Percentiles rank a stretch among this genome's conserved stretches.
Evolutionary conservation across 2,329 filamentous ascomycete genomes (phyloP).

Genomic region (Aspergillus eucalypticola): DNA sequence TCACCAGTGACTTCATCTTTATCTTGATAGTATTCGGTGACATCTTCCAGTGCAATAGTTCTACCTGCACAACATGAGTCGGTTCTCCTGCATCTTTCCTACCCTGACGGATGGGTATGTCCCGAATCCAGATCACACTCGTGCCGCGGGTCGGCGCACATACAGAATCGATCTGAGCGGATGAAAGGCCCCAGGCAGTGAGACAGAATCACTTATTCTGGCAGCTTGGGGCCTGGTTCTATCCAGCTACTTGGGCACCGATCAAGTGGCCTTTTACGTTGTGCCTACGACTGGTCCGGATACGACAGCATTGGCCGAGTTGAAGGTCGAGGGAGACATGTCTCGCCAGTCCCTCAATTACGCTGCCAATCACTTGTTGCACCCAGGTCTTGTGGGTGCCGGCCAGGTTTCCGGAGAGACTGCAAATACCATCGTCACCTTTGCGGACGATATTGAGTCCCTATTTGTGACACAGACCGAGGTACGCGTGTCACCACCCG

Average conservation of each 20-base stretch:
- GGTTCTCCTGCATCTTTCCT: not conserved
- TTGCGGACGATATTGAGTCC: not conserved
- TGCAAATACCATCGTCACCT: not conserved
- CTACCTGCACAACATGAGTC: not conserved
- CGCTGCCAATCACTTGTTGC: not conserved
- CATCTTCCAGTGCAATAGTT: not conserved
- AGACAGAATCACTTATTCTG: not conserved
- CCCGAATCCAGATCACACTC: not conserved
- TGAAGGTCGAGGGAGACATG: not conserved
- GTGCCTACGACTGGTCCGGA: not conserved
- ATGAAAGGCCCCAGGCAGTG: not conserved
- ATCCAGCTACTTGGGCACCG: not conserved
- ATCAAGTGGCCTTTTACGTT: not conserved
- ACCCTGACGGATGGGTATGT: not conserved
- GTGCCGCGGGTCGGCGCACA: not conserved
- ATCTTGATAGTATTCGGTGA: too few relatives aligned
- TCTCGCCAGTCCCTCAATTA: not conserved
- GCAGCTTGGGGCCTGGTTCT: not conserved
- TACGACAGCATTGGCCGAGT: not conserved
- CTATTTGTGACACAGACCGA: not conserved
- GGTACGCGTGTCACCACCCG: not conserved
- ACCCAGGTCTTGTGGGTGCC: not conserved
- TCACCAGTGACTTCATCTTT: too few relatives aligned
- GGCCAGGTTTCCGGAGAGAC: not conserved
- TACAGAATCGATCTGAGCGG: not conserved